A percentile compares a stretch with the other conserved stretches of the same genome.
Conservation (phyloP, 164 flowering plant genomes). For the Euptelea pleiosperma region DNA sequence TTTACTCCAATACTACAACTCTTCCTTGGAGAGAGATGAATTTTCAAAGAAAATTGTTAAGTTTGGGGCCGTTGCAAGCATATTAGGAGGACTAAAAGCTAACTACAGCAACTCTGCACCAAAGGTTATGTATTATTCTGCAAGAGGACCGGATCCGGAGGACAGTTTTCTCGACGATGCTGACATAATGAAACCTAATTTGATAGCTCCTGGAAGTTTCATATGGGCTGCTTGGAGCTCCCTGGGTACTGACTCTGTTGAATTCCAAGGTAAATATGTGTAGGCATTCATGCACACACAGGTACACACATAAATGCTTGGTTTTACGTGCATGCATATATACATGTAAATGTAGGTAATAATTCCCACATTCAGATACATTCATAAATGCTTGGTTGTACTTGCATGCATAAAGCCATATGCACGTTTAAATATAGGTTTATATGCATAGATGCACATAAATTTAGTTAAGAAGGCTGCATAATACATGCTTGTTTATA, state of each 20-base stretch:
- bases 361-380: no score
- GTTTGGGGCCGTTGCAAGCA: constrained; percentile 74
- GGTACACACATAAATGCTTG: no score
- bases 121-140: constrained; percentile 85
- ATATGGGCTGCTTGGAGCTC: constrained; percentile 99
- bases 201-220: constrained; percentile 89
- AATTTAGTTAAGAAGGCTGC: no score
- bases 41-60: constrained; percentile 43
- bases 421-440: no score
- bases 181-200: constrained; percentile 86
- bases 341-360: no score
- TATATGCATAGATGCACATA: no score
- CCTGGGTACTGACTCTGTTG: constrained; percentile 71
- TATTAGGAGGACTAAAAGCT: constrained; percentile 73
- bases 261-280: constrained; percentile 64
- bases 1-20: constrained; percentile 82
- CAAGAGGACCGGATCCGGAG: constrained; percentile 98
- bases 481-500: no score
- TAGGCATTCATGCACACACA: no score
- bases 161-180: constrained; percentile 70
- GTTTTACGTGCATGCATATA: no score
- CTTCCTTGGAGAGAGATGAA: constrained; percentile 59
- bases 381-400: no score
- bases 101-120: constrained; percentile 72
- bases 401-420: no score